phyloP scores from a whole-genome alignment of 805 yeast species.

The Candida insectalens region DNA sequence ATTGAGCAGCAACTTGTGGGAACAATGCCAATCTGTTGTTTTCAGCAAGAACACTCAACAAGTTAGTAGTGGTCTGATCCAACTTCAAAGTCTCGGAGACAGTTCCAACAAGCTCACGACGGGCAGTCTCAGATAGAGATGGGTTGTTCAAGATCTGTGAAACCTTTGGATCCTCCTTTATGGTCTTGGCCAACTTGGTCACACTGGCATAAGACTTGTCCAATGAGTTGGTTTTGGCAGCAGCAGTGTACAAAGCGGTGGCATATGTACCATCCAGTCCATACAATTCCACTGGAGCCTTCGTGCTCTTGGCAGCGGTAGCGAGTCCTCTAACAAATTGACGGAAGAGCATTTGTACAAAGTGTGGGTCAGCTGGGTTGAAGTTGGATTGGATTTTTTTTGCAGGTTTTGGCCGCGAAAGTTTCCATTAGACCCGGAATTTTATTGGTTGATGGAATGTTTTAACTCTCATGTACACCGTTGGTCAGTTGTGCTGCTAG shows the following conservation, averaged over 20 bases:
- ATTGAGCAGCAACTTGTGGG: conserved; percentile 56
- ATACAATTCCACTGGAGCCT: conserved; percentile 87
- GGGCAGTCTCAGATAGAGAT: conserved; percentile 65
- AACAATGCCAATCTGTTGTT: conserved; percentile 85
- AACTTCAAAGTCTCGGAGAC: conserved; percentile 38
- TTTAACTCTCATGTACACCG: too few species aligned
- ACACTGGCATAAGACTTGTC: conserved; percentile 62
- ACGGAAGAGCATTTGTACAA: conserved; percentile 65
- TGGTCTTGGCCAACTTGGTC: conserved; percentile 40
- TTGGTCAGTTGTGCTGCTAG: too few species aligned
- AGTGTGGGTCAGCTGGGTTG: conserved; percentile 7
- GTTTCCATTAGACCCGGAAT: too few species aligned
- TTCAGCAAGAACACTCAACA: conserved; percentile 79
- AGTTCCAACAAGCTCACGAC: conserved; percentile 58
- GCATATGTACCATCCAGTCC: conserved; percentile 98
- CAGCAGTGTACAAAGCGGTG: conserved; percentile 85
- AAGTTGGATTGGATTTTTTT: background rate
- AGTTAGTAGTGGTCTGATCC: conserved; percentile 68
- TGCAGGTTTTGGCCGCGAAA: too few species aligned
- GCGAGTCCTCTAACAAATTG: conserved; percentile 65
- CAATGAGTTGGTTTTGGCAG: conserved; percentile 71
- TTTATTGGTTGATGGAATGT: too few species aligned
- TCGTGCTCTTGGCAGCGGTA: conserved; percentile 42
- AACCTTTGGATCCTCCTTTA: conserved; percentile 57
- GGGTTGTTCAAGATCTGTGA: conserved; percentile 65